Evolutionary conservation across 306 rosid species (phyloP).

Genomic region (Quercus rubra): DNA sequence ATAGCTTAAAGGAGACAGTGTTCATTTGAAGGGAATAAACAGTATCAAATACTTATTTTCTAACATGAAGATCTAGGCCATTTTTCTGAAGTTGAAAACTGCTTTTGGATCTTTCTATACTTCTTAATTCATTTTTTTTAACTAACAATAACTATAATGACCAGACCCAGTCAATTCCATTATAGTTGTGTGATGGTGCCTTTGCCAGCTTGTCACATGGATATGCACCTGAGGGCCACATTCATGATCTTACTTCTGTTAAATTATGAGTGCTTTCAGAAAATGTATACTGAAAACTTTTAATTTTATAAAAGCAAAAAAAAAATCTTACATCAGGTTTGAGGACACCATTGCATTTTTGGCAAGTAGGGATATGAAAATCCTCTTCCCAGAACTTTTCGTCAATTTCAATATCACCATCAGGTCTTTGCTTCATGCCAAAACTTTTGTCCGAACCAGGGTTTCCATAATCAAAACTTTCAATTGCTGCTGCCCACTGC

Average conservation of each 20-base stretch:
- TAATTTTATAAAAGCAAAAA: slow-evolving; percentile 14
- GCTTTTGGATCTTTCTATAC: not conserved
- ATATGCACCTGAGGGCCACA: not conserved
- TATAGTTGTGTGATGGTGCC: not conserved
- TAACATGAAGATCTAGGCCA: not conserved
- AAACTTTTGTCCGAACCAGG: slow-evolving; percentile 84
- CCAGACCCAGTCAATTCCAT: not conserved
- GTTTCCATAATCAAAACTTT: slow-evolving; percentile 58
- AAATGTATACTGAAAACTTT: not conserved
- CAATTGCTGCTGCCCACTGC: slow-evolving; percentile 95
- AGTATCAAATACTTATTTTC: not conserved
- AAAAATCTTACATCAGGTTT: slow-evolving; percentile 79
- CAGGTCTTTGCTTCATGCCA: slow-evolving; percentile 99
- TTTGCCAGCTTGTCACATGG: not conserved
- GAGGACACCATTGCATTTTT: slow-evolving; percentile 80
- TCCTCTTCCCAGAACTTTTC: slow-evolving; percentile 92
- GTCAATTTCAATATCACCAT: slow-evolving; percentile 95
- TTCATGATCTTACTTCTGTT: not conserved
- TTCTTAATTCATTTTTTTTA: not conserved
- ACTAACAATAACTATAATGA: not conserved
- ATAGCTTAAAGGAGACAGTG: not conserved
- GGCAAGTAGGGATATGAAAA: slow-evolving; percentile 75
- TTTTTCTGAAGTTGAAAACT: not conserved
- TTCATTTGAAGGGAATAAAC: not conserved
- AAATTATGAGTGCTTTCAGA: not conserved